Percentiles rank a stretch among this genome's conserved stretches.
Evolutionary conservation across 768 basidiomycete species (phyloP).

Genomic region (Tephrocybe sp.): DNA sequence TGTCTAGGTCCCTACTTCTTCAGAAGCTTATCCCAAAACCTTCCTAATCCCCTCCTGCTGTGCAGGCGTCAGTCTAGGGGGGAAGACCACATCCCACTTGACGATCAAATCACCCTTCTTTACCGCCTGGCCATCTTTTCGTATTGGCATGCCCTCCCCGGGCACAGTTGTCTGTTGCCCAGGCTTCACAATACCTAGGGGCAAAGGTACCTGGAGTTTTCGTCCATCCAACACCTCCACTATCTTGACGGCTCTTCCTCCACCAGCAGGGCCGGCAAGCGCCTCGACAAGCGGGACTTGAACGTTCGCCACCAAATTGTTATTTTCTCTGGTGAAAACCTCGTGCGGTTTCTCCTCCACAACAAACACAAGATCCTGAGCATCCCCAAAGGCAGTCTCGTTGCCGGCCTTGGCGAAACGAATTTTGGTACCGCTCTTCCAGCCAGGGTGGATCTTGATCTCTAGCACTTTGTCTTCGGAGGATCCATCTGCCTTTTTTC

Average conservation of each 20-base stretch:
- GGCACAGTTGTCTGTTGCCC: slow-evolving; percentile 65
- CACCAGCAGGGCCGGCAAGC: slow-evolving; percentile 49
- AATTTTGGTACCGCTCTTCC: slow-evolving; percentile 96
- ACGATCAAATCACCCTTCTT: slow-evolving; percentile 84
- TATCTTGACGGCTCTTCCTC: slow-evolving; percentile 40
- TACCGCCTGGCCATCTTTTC: slow-evolving; percentile 68
- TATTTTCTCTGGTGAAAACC: slow-evolving; percentile 72
- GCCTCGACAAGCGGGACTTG: slow-evolving; percentile 82
- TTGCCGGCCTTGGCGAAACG: slow-evolving; percentile 87
- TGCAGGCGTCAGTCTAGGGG: slow-evolving; percentile 62
- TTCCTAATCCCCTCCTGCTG: slow-evolving; percentile 83
- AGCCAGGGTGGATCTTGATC: slow-evolving; percentile 79
- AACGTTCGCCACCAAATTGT: slow-evolving; percentile 66
- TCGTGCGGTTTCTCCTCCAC: slow-evolving; percentile 94
- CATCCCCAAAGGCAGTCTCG: slow-evolving; percentile 59
- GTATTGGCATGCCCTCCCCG: slow-evolving; percentile 90
- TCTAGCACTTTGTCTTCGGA: slow-evolving; percentile 87
- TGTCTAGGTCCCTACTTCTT: too few relatives aligned
- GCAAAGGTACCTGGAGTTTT: slow-evolving; percentile 64
- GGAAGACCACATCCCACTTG: slow-evolving; percentile 84
- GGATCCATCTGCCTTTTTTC: slow-evolving; percentile 65
- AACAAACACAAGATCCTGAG: slow-evolving; percentile 93
- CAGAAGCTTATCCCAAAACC: slow-evolving; percentile 51
- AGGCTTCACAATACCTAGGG: slow-evolving; percentile 71
- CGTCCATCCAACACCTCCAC: slow-evolving; percentile 80